Conservation (phyloP, 352 stramenopile species). For the Globisporangium abappressorium region DNA sequence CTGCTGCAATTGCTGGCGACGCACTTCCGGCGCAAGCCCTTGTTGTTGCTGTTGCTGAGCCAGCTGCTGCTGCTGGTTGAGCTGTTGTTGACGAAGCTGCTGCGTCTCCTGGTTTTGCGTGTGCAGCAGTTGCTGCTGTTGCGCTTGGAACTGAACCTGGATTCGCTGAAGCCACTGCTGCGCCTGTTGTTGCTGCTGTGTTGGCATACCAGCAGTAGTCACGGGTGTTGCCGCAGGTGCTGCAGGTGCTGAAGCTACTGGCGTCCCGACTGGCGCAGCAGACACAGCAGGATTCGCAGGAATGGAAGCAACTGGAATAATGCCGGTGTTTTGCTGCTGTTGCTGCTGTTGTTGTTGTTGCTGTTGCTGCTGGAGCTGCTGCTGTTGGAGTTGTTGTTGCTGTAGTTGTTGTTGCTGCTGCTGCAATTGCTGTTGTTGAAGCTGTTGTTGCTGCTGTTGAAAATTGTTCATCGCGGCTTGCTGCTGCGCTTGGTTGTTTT, state of each 20-base stretch:
- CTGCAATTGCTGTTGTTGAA: conserved; percentile 14
- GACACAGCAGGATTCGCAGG: conserved; percentile 10
- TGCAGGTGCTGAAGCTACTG: background rate
- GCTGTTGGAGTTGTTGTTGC: conserved; percentile 19
- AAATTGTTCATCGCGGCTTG: conserved; percentile 52
- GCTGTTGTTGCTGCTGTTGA: conserved; percentile 38
- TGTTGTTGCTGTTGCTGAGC: conserved; percentile 70
- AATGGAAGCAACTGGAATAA: conserved; percentile 12
- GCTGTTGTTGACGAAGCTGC: conserved; percentile 69
- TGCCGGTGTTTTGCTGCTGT: conserved; percentile 1
- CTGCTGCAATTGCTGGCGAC: conserved; percentile 68
- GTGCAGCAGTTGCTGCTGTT: conserved; percentile 68
- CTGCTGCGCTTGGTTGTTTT: conserved; percentile 26
- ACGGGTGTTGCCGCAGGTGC: conserved; percentile 15
- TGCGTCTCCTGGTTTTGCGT: conserved; percentile 79
- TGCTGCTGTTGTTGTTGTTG: conserved; percentile 23
- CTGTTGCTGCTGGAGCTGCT: conserved; percentile 12
- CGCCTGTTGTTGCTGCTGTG: conserved; percentile 57
- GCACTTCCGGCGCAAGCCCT: conserved; percentile 49
- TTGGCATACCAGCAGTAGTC: conserved; percentile 24
- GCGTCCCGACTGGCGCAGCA: conserved; percentile 3
- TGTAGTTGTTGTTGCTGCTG: conserved; percentile 16
- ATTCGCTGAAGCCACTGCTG: conserved; percentile 83
- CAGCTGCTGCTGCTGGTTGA: conserved; percentile 75
- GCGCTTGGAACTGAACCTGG: conserved; percentile 77